A percentile compares a stretch with the other conserved stretches of the same genome.
Conservation (phyloP, 257 asterid genomes). For the Lycium ferocissimum region DNA sequence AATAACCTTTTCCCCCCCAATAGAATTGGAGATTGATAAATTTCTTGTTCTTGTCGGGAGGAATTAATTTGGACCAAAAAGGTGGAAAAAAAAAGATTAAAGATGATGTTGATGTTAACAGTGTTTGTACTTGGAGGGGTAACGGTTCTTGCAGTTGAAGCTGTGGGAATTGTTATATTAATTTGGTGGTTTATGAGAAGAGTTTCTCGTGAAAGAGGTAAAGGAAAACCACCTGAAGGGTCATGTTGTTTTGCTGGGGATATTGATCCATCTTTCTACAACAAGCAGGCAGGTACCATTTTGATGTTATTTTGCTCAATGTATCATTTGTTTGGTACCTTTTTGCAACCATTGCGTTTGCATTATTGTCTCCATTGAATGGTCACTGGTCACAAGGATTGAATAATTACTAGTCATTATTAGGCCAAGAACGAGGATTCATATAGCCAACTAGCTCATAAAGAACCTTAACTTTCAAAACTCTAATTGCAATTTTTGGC, state of each 20-base stretch:
- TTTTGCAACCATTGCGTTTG: neutral
- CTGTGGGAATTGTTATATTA: conserved; percentile 53
- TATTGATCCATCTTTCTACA: conserved; percentile 51
- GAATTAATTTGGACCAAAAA: no score
- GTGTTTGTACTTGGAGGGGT: conserved; percentile 76
- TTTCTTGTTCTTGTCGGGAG: conserved; percentile 14
- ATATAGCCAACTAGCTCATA: neutral
- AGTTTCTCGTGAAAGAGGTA: conserved; percentile 41
- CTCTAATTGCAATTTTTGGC: neutral
- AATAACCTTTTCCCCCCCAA: neutral
- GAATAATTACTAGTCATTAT: neutral
- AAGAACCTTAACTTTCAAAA: neutral
- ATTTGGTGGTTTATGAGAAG: conserved; percentile 61
- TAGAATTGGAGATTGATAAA: neutral
- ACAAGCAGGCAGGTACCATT: conserved; percentile 62
- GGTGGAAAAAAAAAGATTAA: neutral
- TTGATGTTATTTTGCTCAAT: neutral
- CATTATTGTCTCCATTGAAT: neutral
- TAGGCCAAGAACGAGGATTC: neutral
- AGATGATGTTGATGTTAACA: conserved; percentile 54
- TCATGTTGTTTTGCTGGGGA: conserved; percentile 37
- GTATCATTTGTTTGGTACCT: neutral
- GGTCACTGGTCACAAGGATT: neutral
- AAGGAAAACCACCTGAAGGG: conserved; percentile 36
- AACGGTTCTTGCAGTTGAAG: conserved; percentile 71